phyloP scores from a whole-genome alignment of 495 filamentous ascomycete genomes.

The Daldinia grandis region DNA sequence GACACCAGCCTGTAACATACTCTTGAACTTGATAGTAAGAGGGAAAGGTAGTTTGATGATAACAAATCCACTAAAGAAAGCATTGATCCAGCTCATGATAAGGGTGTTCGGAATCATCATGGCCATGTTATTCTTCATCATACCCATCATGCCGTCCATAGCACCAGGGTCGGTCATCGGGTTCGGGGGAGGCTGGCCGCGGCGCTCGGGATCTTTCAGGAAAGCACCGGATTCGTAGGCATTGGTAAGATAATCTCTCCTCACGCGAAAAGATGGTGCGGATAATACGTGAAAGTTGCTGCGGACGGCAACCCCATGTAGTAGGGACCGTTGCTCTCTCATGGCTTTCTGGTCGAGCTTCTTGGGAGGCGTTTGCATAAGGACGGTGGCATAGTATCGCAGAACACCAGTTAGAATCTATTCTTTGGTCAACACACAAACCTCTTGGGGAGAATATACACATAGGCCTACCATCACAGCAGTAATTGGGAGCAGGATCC shows the following conservation, averaged over 20 bases:
- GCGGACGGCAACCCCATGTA: constrained; percentile 86
- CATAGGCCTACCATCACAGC: constrained; percentile 82
- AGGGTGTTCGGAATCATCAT: constrained; percentile 99
- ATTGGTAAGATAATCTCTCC: constrained; percentile 80
- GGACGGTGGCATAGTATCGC: constrained; percentile 91
- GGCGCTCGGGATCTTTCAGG: constrained; percentile 85
- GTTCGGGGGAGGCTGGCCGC: constrained; percentile 88
- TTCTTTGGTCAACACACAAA: constrained; percentile 8
- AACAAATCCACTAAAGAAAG: constrained; percentile 97
- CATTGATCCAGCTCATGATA: constrained; percentile 99
- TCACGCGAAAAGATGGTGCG: constrained; percentile 73
- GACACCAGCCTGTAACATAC: constrained; percentile 97
- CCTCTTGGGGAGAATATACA: neutral
- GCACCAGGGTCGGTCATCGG: constrained; percentile 96
- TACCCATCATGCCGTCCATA: constrained; percentile 99
- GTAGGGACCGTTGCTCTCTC: constrained; percentile 86
- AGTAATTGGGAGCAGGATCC: constrained; percentile 97
- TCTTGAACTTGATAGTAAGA: constrained; percentile 97
- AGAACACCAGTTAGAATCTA: constrained; percentile 94
- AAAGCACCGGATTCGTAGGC: constrained; percentile 86
- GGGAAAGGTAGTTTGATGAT: constrained; percentile 99
- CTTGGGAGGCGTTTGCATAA: constrained; percentile 89
- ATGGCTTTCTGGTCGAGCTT: constrained; percentile 76
- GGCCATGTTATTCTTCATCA: constrained; percentile 99
- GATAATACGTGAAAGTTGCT: constrained; percentile 79